Evolutionary conservation across 306 rosid species (phyloP).

Genomic region (Begonia loranthoides): DNA sequence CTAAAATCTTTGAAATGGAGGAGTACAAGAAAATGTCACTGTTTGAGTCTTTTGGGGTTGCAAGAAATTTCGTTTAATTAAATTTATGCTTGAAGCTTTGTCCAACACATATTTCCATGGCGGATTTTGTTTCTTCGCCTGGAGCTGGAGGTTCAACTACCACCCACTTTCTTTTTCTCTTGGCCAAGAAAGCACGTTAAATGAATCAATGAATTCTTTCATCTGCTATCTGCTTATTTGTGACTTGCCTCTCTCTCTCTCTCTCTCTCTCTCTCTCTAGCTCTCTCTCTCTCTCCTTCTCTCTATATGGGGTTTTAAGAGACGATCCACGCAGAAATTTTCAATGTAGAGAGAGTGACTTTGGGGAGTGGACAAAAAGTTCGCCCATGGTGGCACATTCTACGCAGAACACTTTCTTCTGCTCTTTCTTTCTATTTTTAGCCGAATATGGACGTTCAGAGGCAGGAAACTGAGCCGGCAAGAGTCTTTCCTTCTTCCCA

Average conservation of each 20-base stretch:
- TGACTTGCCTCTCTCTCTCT: conserved; percentile 9
- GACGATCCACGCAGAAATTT: conserved; percentile 11
- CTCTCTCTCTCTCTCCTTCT: not conserved
- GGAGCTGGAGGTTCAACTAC: conserved; percentile 69
- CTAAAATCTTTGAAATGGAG: no score
- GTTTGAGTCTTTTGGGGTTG: no score
- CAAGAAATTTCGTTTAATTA: no score
- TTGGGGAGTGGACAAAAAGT: conserved; percentile 6
- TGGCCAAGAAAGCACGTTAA: conserved; percentile 64
- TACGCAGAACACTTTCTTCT: not conserved
- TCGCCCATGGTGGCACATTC: not conserved
- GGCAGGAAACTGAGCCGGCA: no score
- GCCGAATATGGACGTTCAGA: not conserved
- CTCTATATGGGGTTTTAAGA: conserved; percentile 3
- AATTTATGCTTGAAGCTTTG: no score
- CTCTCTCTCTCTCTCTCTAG: not conserved
- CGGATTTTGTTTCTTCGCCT: conserved; percentile 8
- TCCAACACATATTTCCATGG: no score
- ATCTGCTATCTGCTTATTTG: conserved; percentile 18
- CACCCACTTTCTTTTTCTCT: conserved; percentile 49
- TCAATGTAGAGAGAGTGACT: conserved; percentile 30
- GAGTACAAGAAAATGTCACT: no score
- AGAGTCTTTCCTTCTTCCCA: not conserved
- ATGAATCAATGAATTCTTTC: conserved; percentile 49
- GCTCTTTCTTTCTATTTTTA: not conserved